Evolutionary conservation across 352 stramenopile species (phyloP).

Genomic region (Pythium dissotocum): DNA sequence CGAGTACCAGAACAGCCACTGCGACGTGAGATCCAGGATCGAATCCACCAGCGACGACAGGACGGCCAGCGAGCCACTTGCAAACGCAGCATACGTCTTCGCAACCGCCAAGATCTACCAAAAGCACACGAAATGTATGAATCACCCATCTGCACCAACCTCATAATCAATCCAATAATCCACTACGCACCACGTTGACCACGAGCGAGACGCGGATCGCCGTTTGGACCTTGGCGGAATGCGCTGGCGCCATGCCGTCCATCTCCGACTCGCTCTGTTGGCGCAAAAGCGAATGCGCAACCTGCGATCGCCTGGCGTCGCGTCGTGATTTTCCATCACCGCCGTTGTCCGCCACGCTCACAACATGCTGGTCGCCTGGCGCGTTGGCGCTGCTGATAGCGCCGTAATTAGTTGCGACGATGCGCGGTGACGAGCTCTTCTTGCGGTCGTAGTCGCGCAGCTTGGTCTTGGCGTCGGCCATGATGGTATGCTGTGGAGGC

Average conservation of each 20-base stretch:
- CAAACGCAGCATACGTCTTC: conserved; percentile 78
- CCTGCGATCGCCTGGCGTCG: conserved; percentile 48
- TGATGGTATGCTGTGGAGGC: neutral
- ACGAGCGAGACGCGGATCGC: conserved; percentile 70
- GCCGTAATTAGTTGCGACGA: conserved; percentile 10
- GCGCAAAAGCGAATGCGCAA: conserved; percentile 68
- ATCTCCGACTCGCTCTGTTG: conserved; percentile 63
- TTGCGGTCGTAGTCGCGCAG: conserved; percentile 12
- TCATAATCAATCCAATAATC: no score
- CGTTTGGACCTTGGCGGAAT: conserved; percentile 57
- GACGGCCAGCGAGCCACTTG: conserved; percentile 91
- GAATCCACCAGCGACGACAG: conserved; percentile 94
- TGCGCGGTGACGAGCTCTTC: neutral
- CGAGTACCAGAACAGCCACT: conserved; percentile 93
- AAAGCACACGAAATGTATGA: neutral
- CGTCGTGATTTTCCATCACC: neutral
- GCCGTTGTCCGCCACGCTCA: conserved; percentile 3
- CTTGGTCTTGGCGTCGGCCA: conserved; percentile 5
- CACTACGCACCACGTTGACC: conserved; percentile 66
- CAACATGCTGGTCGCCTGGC: conserved; percentile 1
- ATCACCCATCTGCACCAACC: neutral
- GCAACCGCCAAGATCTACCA: conserved; percentile 53
- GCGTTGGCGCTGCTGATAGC: conserved; percentile 4
- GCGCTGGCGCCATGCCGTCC: conserved; percentile 34
- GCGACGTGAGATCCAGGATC: conserved; percentile 93